phyloP scores from a whole-genome alignment of 352 stramenopile genomes.

The Phytophthora constricta region DNA sequence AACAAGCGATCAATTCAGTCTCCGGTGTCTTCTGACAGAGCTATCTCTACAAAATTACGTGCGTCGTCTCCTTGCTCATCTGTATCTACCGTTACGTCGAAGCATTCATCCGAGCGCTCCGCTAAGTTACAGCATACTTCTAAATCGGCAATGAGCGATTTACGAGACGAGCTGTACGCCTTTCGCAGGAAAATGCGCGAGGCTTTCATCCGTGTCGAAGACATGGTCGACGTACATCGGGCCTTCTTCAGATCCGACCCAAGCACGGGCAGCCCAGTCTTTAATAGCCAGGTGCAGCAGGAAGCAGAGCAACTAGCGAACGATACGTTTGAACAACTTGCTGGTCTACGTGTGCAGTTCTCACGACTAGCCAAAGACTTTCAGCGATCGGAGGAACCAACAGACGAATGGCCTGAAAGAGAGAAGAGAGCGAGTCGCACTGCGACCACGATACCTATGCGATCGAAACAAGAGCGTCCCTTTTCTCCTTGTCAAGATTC shows the following conservation, averaged over 20 bases:
- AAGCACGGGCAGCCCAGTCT: slow-evolving; percentile 42
- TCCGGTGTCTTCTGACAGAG: slow-evolving; percentile 6
- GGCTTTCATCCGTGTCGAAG: slow-evolving; percentile 59
- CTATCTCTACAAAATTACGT: neutral
- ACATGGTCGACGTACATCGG: slow-evolving; percentile 70
- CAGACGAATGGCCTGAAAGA: neutral
- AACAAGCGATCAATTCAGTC: slow-evolving; percentile 10
- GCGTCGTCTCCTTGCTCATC: slow-evolving; percentile 24
- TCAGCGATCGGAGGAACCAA: slow-evolving; percentile 9
- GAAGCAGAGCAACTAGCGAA: slow-evolving; percentile 45
- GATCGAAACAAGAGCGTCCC: neutral
- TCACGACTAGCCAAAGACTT: slow-evolving; percentile 39
- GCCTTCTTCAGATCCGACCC: slow-evolving; percentile 66
- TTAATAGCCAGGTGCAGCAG: slow-evolving; percentile 24
- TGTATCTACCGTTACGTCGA: neutral
- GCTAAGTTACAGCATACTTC: neutral
- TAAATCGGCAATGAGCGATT: slow-evolving; percentile 26
- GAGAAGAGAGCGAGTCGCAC: neutral
- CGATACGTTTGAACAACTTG: slow-evolving; percentile 57
- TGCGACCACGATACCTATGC: neutral
- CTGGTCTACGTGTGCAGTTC: slow-evolving; percentile 46
- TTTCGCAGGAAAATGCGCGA: slow-evolving; percentile 73
- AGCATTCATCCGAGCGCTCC: neutral
- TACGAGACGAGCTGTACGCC: slow-evolving; percentile 60
- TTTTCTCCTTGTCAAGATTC: slow-evolving; percentile 4